Base-by-base conservation (phyloP, 192 early-diverging fungal species). In the Backusella mclennaniae region DNA sequence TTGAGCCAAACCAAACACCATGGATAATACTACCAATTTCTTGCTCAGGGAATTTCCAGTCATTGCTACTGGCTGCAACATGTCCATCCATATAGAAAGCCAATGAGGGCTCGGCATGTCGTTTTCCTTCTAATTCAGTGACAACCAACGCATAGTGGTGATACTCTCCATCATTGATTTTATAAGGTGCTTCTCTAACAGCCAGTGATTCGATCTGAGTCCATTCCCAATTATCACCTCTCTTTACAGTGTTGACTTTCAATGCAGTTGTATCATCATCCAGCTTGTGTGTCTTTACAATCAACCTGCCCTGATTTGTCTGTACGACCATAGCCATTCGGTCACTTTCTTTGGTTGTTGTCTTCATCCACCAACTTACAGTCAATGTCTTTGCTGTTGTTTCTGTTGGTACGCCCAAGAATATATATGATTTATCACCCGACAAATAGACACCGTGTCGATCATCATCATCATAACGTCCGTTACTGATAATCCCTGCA, bases 341-440 rank as follows among this genome's bases (percentile, higher is more conserved):
- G 29, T 73, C 76, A 23, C 44, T 21, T 17, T 80, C 63, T 39
- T 53, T 53, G 6, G 21, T 69, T 0, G 75, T 35, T 44, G 76
- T 69, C 31, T 74, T 75, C 79, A 84, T 80, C 73, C 77, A 75
- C 76, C 78, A 84, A 21, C 73, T 74, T 6, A 84, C 79, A n/a
- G 82, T 80, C 35, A 84, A 21, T 19, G 66, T 33, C 8, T 70
- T 23, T 29, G 71, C 21, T 2, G 67, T 42, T 4, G 63, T 72
- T 35, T 53, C 52, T 7, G 49, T 49, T 11, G 82, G 82, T 66
- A 80, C 66, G 31, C 73, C 46, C 17, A 84, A 53, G 44, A 78
- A 80, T 26, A 80, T 63, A 39, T 84, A 84, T 29, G 59, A 68
- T 2, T 53, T 67, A 53, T 76, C 31, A 38, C 79, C 78, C 46